Conservation (phyloP, 805 yeast genomes). For the Schwanniomyces pseudopolymorphus region DNA sequence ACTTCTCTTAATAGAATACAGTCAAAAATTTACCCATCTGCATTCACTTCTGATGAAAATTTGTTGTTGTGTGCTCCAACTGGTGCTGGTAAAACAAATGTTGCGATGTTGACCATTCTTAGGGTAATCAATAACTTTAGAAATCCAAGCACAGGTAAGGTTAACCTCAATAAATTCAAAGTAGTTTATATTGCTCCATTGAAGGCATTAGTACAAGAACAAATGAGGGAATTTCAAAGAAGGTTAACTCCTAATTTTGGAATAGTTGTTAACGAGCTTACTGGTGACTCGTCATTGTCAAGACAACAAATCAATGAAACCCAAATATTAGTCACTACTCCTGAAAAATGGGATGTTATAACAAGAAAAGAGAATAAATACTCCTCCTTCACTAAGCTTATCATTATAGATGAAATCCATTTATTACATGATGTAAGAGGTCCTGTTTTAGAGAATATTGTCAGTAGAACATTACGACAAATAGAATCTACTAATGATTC, state of each 20-base stretch:
- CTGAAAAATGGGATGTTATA: conserved; percentile 96
- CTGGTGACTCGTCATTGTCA: conserved; percentile 84
- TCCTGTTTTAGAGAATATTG: conserved; percentile 87
- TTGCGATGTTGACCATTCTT: conserved; percentile 83
- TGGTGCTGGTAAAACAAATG: conserved; percentile 98
- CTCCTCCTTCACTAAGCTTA: conserved; percentile 60
- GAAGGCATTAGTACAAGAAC: conserved; percentile 94
- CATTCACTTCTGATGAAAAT: conserved; percentile 69
- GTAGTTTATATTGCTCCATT: conserved; percentile 90
- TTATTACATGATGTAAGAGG: conserved; percentile 92
- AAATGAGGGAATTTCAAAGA: conserved; percentile 79
- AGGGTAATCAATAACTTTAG: conserved; percentile 57
- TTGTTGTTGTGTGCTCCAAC: conserved; percentile 93
- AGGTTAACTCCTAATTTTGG: conserved; percentile 61
- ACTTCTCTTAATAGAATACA: conserved; percentile 76
- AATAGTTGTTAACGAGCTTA: conserved; percentile 75
- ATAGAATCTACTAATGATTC: conserved; percentile 42
- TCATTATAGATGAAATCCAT: conserved; percentile 92
- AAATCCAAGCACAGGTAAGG: conserved; percentile 43
- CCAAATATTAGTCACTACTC: conserved; percentile 87
- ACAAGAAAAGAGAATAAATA: conserved; percentile 80
- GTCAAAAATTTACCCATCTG: conserved; percentile 76
- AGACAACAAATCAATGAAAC: conserved; percentile 74
- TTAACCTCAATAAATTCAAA: conserved; percentile 59
- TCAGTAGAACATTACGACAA: conserved; percentile 65